phyloP scores from a whole-genome alignment of 345 rosid species.

The Hypericum perforatum region DNA sequence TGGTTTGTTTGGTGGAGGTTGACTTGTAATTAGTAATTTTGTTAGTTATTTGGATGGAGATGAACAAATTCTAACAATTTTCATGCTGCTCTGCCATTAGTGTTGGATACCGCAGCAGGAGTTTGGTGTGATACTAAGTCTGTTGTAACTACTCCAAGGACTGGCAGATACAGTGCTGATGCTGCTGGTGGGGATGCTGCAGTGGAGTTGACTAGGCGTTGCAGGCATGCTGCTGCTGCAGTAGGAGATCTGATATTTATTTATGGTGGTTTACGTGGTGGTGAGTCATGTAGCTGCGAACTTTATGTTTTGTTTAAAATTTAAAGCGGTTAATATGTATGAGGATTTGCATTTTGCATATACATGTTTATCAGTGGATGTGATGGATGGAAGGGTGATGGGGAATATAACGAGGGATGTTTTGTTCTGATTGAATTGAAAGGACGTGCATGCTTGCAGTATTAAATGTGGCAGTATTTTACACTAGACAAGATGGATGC shows the following conservation, averaged over 20 bases:
- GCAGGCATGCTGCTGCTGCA: conserved; percentile 99
- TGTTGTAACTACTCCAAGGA: conserved; percentile 90
- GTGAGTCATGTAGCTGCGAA: conserved; percentile 33
- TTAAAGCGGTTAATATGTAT: neutral
- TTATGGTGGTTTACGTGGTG: conserved; percentile 98
- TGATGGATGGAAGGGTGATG: too few relatives aligned
- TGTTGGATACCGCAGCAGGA: conserved; percentile 98
- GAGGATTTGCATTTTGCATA: too few relatives aligned
- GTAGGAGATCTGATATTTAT: conserved; percentile 87
- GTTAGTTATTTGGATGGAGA: neutral
- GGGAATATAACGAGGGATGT: too few relatives aligned
- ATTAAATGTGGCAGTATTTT: too few relatives aligned
- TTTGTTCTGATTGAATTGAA: too few relatives aligned
- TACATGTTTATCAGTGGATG: too few relatives aligned
- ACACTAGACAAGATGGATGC: too few relatives aligned
- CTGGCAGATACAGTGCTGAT: conserved; percentile 84
- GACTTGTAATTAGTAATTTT: neutral
- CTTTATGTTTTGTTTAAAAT: conserved; percentile 1
- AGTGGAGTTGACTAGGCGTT: conserved; percentile 94
- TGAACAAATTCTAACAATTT: neutral
- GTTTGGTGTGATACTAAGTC: conserved; percentile 99
- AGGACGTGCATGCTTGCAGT: too few relatives aligned
- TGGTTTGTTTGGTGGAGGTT: too few relatives aligned
- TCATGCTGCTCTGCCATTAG: conserved; percentile 32
- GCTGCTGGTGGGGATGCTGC: conserved; percentile 98